Percentiles rank a stretch among this genome's conserved stretches.
Conservation (phyloP, 169 alveolate genomes). For the Plasmodium vinckei region DNA sequence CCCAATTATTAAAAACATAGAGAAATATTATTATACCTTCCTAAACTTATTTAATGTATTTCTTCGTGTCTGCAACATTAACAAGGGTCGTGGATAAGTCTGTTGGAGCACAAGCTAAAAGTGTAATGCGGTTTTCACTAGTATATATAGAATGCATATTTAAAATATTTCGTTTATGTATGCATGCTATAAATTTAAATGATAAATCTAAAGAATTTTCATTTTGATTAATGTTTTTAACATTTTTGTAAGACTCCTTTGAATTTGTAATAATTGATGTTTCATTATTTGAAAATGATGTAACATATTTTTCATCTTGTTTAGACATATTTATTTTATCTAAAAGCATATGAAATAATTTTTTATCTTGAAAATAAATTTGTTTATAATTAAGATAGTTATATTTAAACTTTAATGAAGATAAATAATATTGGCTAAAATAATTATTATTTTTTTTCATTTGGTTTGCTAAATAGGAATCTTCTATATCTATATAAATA, state of each 20-base stretch:
- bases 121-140: not conserved
- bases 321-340: constrained; percentile 6
- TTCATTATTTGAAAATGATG: not conserved
- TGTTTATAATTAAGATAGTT: constrained; percentile 40
- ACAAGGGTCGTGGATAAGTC: constrained; percentile 17
- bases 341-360: not conserved
- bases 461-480: not conserved
- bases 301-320: not conserved
- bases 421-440: constrained; percentile 23
- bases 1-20: not conserved
- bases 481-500: constrained; percentile 7
- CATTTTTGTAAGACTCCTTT: not conserved
- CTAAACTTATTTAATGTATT: not conserved
- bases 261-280: not conserved
- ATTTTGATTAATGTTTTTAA: not conserved
- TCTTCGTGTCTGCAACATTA: constrained; percentile 53
- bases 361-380: constrained; percentile 33
- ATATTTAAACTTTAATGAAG: constrained; percentile 30
- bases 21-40: not conserved
- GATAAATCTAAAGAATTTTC: constrained; percentile 1
- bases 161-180: constrained; percentile 21
- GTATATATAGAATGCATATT: constrained; percentile 14
- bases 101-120: constrained; percentile 27
- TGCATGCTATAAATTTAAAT: not conserved
- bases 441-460: not conserved